Percentiles rank a stretch among this genome's conserved stretches.
Conservation (phyloP, 139 green algal species). For the Dunaliella primolecta region DNA sequence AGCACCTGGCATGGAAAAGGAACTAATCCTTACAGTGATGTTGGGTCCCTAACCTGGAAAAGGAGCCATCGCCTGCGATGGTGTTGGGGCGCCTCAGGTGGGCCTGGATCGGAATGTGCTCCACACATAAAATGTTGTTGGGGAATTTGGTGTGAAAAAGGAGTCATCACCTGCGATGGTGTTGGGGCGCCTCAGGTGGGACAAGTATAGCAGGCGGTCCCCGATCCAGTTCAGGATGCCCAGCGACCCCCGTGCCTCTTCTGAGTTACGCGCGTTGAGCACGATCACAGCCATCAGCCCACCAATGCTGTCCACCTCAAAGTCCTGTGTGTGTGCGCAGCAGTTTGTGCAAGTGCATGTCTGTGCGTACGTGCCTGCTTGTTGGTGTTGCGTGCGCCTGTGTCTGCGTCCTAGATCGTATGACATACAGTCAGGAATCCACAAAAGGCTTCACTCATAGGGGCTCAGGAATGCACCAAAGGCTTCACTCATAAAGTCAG, state of each 20-base stretch:
- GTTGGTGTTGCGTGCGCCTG: too few relatives aligned
- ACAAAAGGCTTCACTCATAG: not conserved
- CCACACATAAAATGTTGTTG: too few relatives aligned
- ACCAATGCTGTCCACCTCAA: conserved; percentile 55
- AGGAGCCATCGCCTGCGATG: conserved; percentile 36
- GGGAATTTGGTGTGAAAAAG: too few relatives aligned
- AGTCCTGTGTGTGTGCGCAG: conserved; percentile 33
- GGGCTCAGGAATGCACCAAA: not conserved
- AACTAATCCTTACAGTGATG: too few relatives aligned
- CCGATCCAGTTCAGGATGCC: conserved; percentile 79
- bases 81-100: conserved; percentile 83
- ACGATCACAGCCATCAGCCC: conserved; percentile 68
- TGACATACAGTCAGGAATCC: not conserved
- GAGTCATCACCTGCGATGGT: conserved; percentile 53
- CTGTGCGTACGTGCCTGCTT: too few relatives aligned
- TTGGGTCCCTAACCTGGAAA: conserved; percentile 48
- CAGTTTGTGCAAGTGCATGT: too few relatives aligned
- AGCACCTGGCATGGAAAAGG: too few relatives aligned
- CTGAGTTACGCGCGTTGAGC: conserved; percentile 49
- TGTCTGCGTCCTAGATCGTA: too few relatives aligned
- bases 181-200: conserved; percentile 79
- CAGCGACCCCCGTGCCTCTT: conserved; percentile 58
- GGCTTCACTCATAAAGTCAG: not conserved
- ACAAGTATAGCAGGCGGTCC: conserved; percentile 66
- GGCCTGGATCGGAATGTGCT: conserved; percentile 67